These are phyloP conservation scores for Sporisorium iseilematis-ciliati DNA, from an alignment of 1,284 basidiomycete species.

Conservation along the genomic window DNA sequence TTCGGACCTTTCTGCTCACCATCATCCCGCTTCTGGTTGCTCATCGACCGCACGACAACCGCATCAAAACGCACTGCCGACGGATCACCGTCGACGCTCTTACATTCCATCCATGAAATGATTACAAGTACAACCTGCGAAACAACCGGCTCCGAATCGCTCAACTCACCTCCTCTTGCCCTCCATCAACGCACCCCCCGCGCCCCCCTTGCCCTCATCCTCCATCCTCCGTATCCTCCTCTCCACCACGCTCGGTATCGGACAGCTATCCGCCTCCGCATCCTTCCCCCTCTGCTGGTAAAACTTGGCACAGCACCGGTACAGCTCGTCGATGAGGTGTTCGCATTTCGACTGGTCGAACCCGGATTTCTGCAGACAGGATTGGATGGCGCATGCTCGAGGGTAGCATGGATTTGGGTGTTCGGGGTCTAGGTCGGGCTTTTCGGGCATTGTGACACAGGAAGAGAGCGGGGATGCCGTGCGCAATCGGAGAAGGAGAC, in stretches of 20 bases:
- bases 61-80: background rate
- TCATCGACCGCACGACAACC: background rate
- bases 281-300: conserved; percentile 56
- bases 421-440: conserved; percentile 28
- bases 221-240: conserved; percentile 53
- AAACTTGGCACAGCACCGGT: conserved; percentile 64
- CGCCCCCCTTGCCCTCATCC: conserved; percentile 49
- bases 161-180: conserved; percentile 21
- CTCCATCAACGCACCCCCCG: conserved; percentile 38
- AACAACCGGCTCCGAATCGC: background rate
- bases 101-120: background rate
- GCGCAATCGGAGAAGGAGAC: background rate
- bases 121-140: background rate
- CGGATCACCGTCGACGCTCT: background rate
- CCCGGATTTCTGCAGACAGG: conserved; percentile 60
- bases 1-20: background rate
- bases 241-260: conserved; percentile 54
- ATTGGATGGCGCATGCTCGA: conserved; percentile 63
- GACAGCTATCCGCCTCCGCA: conserved; percentile 61
- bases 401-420: conserved; percentile 64
- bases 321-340: conserved; percentile 59
- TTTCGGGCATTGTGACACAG: conserved; percentile 13
- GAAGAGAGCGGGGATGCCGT: background rate
- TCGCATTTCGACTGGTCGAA: conserved; percentile 66
- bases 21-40: background rate